A percentile compares a stretch with the other conserved stretches of the same genome.
Conservation (phyloP, 176 grass and related monocot genomes). For the Rhynchospora pubera region DNA sequence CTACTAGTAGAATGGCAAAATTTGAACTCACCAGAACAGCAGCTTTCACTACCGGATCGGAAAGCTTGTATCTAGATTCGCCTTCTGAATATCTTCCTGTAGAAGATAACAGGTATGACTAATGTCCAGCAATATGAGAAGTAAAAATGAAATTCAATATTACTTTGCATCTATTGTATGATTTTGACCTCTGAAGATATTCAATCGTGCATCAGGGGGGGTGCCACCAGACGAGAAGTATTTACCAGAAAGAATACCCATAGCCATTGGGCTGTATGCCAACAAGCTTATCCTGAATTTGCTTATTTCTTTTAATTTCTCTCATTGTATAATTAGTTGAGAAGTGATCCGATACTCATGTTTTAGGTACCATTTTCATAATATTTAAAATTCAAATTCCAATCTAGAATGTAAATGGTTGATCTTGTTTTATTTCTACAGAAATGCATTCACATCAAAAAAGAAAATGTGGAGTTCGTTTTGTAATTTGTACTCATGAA, state of each 20-base stretch:
- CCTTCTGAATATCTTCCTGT: conserved; percentile 82
- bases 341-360: neutral
- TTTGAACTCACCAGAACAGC: conserved; percentile 44
- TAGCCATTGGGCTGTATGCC: conserved; percentile 93
- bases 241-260: conserved; percentile 93
- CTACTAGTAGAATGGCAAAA: neutral
- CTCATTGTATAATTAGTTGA: neutral
- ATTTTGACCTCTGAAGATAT: conserved; percentile 68
- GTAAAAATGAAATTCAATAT: neutral
- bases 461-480: neutral
- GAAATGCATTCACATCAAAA: neutral
- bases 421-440: neutral
- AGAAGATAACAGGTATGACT: conserved; percentile 18
- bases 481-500: neutral
- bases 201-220: conserved; percentile 64
- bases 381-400: neutral
- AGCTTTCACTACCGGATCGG: conserved; percentile 35
- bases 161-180: neutral
- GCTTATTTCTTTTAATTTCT: neutral
- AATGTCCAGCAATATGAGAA: neutral
- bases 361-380: neutral
- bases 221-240: conserved; percentile 38
- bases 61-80: conserved; percentile 87
- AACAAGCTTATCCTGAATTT: conserved; percentile 62
- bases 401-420: neutral